A percentile compares a stretch with the other conserved stretches of the same genome.
Conservation (phyloP, 2,329 filamentous ascomycete genomes). For the Monosporascus sp. region DNA sequence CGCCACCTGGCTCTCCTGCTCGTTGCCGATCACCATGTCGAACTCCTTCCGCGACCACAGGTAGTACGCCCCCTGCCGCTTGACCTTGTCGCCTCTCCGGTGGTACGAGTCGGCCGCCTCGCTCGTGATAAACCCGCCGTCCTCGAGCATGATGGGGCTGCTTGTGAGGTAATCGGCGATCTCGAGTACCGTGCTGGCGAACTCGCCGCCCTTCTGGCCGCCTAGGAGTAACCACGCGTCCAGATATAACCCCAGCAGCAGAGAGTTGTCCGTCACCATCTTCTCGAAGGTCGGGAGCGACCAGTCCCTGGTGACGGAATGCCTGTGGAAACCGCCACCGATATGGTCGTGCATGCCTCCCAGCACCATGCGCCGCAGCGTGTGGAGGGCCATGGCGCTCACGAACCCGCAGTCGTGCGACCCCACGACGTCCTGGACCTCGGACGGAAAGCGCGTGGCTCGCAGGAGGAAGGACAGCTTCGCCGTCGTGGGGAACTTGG, state of each 20-base stretch:
- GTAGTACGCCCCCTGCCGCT: conserved; percentile 89
- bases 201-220: conserved; percentile 55
- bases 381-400: conserved; percentile 72
- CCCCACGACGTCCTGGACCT: conserved; percentile 84
- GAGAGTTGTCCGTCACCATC: conserved; percentile 88
- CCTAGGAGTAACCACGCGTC: conserved; percentile 68
- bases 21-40: conserved; percentile 62
- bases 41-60: conserved; percentile 90
- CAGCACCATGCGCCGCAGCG: conserved; percentile 65
- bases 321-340: conserved; percentile 58
- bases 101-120: conserved; percentile 86
- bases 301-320: conserved; percentile 90
- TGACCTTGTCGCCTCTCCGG: conserved; percentile 67
- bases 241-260: conserved; percentile 76
- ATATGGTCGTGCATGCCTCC: conserved; percentile 52
- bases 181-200: conserved; percentile 73
- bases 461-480: conserved; percentile 80
- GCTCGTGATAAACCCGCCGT: conserved; percentile 78
- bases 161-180: conserved; percentile 81
- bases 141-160: conserved; percentile 57
- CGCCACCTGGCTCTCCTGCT: conserved; percentile 63
- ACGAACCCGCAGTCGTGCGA: conserved; percentile 68
- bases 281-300: conserved; percentile 95
- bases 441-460: conserved; percentile 62
- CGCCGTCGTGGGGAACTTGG: conserved; percentile 85